Base-by-base conservation (phyloP, 2,329 filamentous ascomycete species). In the Xylariaceae sp. region DNA sequence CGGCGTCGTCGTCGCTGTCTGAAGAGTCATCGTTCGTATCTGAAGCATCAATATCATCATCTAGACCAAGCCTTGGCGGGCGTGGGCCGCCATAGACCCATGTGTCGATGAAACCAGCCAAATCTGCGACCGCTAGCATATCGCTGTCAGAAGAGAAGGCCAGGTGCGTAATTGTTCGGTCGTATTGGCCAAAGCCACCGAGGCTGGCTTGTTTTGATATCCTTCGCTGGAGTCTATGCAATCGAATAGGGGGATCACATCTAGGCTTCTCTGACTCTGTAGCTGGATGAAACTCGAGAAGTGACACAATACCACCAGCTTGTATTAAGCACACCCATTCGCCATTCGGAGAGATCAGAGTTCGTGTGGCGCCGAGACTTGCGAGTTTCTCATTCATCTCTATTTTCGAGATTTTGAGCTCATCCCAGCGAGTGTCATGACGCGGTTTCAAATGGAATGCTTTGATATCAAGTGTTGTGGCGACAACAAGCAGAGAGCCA, bases 101-200 rank as follows among this genome's bases (percentile, higher is more conserved):
- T 16, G 87, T 90, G 66, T 97, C 92, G 31, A 97, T 77, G 69
- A 86, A 90, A 41, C 94, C 94, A 41, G 88, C 86, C 47, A 97
- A 72, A 68, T 97, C 93, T 44, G 87, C 86, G 31, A 86, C 82
- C 9, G 88, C 91, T 43, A 97, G 74, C 56, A 96, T 82, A 59
- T 81, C 84, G 66, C 89, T 90, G 66, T 96, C 88, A 5, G 85
- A 76, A 10, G 91, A 92, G 69, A 97, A 97, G 2, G 86, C 78
- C 22, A 87, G 69, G 48, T 89, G 87, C 34, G 81, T 85, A 59
- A 97, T 84, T 42, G 79, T 86, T 66, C 88, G 82, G 57, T 90
- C 83, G 70, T 97, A 97, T 22, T 74, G 73, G n/a, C 87, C 87
- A 48, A 90, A 76, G 6, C 86, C 84, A 31, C 87, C 85, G 48